These are phyloP conservation scores for Annona squamosa DNA, from an alignment of 164 flowering plant species.

Conservation along the genomic window DNA sequence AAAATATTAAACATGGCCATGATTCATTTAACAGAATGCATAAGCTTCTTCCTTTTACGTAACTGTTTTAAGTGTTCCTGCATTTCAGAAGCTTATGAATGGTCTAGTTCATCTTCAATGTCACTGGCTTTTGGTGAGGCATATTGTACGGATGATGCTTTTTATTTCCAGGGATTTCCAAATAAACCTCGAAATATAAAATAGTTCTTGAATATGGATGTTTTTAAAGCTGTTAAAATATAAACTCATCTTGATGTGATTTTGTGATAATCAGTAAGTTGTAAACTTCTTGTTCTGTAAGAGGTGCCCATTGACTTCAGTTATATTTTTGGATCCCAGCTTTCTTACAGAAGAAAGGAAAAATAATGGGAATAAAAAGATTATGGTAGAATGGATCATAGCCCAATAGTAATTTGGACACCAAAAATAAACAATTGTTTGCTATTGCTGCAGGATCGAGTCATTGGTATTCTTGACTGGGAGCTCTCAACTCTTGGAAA, in stretches of 20 bases:
- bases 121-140: not conserved
- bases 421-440: slow-evolving; percentile 13
- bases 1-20: no score
- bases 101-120: not conserved
- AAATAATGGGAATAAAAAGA: not conserved
- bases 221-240: not conserved
- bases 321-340: not conserved
- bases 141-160: not conserved
- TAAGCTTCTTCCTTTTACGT: not conserved
- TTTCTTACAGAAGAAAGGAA: not conserved
- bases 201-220: not conserved
- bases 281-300: not conserved
- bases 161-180: not conserved
- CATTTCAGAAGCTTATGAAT: not conserved
- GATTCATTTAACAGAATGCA: not conserved
- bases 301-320: not conserved
- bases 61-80: not conserved
- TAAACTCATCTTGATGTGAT: not conserved
- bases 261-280: no score
- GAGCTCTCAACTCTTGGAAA: slow-evolving; percentile 95
- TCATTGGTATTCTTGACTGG: slow-evolving; percentile 98
- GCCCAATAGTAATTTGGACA: not conserved
- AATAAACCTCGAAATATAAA: not conserved
- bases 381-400: not conserved
- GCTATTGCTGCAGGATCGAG: slow-evolving; percentile 68